These are phyloP conservation scores for Xylaria scruposa DNA, from an alignment of 495 filamentous ascomycete species.

Conservation along the genomic window DNA sequence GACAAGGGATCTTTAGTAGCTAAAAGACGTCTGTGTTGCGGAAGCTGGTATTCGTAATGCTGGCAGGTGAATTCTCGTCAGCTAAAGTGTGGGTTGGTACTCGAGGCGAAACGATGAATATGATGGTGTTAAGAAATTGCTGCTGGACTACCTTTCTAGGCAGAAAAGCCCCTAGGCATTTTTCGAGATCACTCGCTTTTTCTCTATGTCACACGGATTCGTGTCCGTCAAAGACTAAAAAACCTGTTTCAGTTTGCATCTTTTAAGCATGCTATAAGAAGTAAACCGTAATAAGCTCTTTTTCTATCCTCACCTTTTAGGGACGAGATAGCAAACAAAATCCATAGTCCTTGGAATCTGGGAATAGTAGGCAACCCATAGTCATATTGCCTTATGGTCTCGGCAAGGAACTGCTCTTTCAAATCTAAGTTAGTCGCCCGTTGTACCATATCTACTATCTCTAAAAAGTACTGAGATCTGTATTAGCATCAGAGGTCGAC, in stretches of 20 bases:
- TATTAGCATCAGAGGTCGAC: neutral
- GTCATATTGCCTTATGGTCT: conserved; percentile 30
- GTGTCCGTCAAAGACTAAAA: conserved; percentile 19
- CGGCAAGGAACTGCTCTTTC: conserved; percentile 24
- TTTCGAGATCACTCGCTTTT: conserved; percentile 25
- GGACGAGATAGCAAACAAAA: conserved; percentile 28
- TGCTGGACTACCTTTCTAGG: conserved; percentile 28
- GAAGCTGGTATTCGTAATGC: conserved; percentile 16
- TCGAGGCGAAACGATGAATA: neutral
- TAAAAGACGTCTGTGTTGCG: neutral
- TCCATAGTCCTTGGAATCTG: conserved; percentile 27
- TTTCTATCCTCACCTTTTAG: conserved; percentile 27
- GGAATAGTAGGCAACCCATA: conserved; percentile 19
- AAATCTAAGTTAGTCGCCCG: conserved; percentile 16
- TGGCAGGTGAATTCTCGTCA: neutral
- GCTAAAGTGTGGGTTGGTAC: neutral
- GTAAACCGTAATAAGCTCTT: conserved; percentile 32
- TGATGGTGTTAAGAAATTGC: neutral
- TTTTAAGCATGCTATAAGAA: conserved; percentile 31
- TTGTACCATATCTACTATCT: conserved; percentile 14
- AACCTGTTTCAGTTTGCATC: conserved; percentile 14
- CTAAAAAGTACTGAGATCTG: conserved; percentile 17
- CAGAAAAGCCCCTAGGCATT: conserved; percentile 29
- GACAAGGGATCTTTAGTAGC: conserved; percentile 5
- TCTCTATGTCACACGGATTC: conserved; percentile 9